Base-by-base conservation (phyloP, 2,329 filamentous ascomycete genomes). In the Fusarium armeniacum region DNA sequence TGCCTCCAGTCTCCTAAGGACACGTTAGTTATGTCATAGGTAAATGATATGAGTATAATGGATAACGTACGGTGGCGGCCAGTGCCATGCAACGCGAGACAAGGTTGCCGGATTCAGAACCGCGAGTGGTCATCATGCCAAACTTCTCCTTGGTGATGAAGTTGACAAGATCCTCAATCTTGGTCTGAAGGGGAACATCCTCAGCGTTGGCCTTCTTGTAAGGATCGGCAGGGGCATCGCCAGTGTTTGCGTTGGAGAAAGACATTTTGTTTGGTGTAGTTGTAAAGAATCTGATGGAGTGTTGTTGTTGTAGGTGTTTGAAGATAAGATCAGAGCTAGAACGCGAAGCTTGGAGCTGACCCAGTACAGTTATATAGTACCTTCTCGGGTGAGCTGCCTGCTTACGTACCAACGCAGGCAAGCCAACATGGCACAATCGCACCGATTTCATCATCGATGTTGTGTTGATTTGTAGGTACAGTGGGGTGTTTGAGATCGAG, bases 81-180 rank as follows among this genome's bases (percentile, higher is more conserved):
- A 97, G 79, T 7, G 92, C 92, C 94, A 97, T 97, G 79, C 91
- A 93, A 70, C 94, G 86, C n/a, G 91, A 94, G 6, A 91, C 89
- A 16, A 97, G 83, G 51, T 89, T 84, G 15, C 90, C 90, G 1
- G 85, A 87, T 36, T 85, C 83, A 3, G 86, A 83, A 50, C 90
- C 89, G 51, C 90, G 86, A 24, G 94, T 97, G 11, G 93, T 96
- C 89, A 97, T 90, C 91, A 97, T 93, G 79, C 91, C 92, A 78
- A 93, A 97, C 81, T 97, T 97, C 83, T 86, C 87, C 67, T 85
- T 84, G 38, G 87, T 85, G 76, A 93, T 87, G 79, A 97, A 97
- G 16, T 84, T 82, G 73, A 85, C 83, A 40, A 97, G 86, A 63
- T 92, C 92, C 62, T 91, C 86, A 67, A 97, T 84, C 83, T 97